Evolutionary conservation across 2,329 filamentous ascomycete species (phyloP).

Genomic region (Exophiala oligosperma): DNA sequence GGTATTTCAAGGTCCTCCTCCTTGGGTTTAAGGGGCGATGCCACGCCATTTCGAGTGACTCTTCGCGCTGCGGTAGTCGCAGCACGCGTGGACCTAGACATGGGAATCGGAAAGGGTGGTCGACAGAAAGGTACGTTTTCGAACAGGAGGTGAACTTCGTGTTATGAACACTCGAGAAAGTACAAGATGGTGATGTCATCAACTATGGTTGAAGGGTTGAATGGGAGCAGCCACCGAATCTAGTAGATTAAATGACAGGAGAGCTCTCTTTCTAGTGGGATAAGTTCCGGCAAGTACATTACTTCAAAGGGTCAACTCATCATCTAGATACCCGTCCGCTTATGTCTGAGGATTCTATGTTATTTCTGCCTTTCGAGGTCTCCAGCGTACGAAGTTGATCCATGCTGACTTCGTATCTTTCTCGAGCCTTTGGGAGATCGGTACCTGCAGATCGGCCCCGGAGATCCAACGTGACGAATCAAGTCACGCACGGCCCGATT

Average conservation of each 20-base stretch:
- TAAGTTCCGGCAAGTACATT: no score
- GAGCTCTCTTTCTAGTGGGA: neutral
- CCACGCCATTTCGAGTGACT: slow-evolving; percentile 14
- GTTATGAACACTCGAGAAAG: neutral
- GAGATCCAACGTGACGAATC: no score
- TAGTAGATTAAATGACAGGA: neutral
- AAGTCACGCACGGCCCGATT: no score
- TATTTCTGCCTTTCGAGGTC: no score
- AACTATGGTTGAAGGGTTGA: slow-evolving; percentile 2
- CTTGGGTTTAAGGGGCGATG: neutral
- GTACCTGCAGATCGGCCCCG: no score
- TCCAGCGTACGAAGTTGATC: no score
- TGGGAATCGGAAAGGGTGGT: neutral
- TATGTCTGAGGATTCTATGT: no score
- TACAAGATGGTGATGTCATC: slow-evolving; percentile 11
- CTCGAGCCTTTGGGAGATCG: no score
- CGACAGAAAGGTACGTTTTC: neutral
- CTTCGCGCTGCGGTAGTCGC: slow-evolving; percentile 11
- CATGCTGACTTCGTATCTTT: no score
- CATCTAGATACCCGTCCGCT: no score
- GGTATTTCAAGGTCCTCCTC: slow-evolving; percentile 3
- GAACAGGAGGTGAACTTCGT: neutral
- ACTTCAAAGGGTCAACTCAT: no score
- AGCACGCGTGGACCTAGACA: slow-evolving; percentile 7
- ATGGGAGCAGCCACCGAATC: neutral